Evolutionary conservation across 2,329 filamentous ascomycete species (phyloP).

Genomic region (Talaromyces funiculosus): DNA sequence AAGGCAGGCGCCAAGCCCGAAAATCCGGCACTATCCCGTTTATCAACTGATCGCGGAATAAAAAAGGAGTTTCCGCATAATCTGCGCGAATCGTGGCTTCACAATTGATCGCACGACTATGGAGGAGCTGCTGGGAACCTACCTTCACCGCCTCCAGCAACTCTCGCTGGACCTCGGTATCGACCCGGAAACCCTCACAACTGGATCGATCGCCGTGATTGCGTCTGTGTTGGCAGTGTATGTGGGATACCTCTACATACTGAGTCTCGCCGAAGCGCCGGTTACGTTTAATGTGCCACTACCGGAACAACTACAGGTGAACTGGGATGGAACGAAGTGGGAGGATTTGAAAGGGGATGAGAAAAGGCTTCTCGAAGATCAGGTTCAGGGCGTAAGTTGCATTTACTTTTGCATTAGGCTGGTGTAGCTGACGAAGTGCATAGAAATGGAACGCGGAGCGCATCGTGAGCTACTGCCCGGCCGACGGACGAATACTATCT

Average conservation of each 20-base stretch:
- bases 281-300: conserved; percentile 35
- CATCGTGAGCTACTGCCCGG: conserved; percentile 59
- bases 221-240: conserved; percentile 27
- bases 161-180: conserved; percentile 18
- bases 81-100: not conserved
- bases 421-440: not conserved
- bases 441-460: conserved; percentile 36
- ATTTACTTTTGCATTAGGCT: not conserved
- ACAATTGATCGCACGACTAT: conserved; percentile 3
- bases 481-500: conserved; percentile 78
- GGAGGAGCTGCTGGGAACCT: conserved; percentile 3
- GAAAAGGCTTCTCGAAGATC: conserved; percentile 33
- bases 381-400: conserved; percentile 33
- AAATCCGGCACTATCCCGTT: not conserved
- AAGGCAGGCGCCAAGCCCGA: no score
- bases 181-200: conserved; percentile 21
- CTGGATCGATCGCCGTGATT: conserved; percentile 25
- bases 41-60: not conserved
- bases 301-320: conserved; percentile 29
- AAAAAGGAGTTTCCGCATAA: not conserved
- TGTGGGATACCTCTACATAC: conserved; percentile 28
- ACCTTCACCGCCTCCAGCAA: conserved; percentile 19
- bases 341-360: conserved; percentile 29
- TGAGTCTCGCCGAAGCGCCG: conserved; percentile 27
- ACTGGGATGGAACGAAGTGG: conserved; percentile 31